These are phyloP conservation scores for Yarrowia sp. DNA, from an alignment of 805 yeast genomes.

Conservation along the genomic window DNA sequence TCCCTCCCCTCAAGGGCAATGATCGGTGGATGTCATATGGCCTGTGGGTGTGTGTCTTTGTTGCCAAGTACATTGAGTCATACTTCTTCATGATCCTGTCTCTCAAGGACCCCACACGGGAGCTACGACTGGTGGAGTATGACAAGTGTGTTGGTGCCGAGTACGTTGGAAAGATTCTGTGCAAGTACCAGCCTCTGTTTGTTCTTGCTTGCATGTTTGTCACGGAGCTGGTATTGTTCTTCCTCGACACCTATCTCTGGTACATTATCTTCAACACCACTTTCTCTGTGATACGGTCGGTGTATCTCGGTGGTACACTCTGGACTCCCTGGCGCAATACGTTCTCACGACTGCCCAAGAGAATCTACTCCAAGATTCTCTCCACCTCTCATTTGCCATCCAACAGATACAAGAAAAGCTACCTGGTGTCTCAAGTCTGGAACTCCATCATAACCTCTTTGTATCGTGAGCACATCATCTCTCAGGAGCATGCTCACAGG, in stretches of 20 bases:
- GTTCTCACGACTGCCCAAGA: constrained; percentile 96
- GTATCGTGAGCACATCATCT: constrained; percentile 80
- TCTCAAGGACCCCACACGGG: constrained; percentile 92
- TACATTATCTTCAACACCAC: constrained; percentile 93
- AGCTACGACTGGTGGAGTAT: constrained; percentile 80
- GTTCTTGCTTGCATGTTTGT: constrained; percentile 91
- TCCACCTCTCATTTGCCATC: constrained; percentile 57
- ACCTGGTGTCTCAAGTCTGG: constrained; percentile 76
- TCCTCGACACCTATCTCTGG: constrained; percentile 99
- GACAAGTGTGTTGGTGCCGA: constrained; percentile 94
- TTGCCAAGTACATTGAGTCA: constrained; percentile 88
- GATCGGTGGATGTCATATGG: constrained; percentile 97
- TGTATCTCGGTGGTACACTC: constrained; percentile 97
- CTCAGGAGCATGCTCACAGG: constrained; percentile 73
- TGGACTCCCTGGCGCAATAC: constrained; percentile 99
- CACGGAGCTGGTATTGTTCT: constrained; percentile 92
- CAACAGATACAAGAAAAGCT: constrained; percentile 59
- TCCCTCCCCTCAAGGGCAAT: constrained; percentile 77
- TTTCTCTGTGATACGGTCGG: constrained; percentile 96
- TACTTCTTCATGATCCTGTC: constrained; percentile 90
- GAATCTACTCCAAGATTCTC: constrained; percentile 79
- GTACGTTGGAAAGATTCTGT: constrained; percentile 76
- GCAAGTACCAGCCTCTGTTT: constrained; percentile 86
- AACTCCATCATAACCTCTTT: constrained; percentile 81
- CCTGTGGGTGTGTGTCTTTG: constrained; percentile 87